These are phyloP conservation scores for Scedosporium dehoogii DNA, from an alignment of 2,329 filamentous ascomycete genomes.

Conservation along the genomic window DNA sequence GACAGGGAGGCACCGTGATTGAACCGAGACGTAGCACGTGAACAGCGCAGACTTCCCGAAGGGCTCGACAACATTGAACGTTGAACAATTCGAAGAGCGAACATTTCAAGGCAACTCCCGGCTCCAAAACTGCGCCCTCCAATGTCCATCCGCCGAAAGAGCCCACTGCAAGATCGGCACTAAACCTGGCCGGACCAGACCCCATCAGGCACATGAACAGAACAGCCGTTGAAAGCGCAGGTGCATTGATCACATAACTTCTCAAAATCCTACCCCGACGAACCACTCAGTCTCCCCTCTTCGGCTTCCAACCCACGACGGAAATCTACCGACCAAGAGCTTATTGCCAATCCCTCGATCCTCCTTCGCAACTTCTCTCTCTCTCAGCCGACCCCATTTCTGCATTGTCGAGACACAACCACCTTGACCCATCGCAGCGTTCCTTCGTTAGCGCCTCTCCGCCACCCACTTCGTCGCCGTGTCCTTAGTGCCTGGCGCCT, in stretches of 20 bases:
- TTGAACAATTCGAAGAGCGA: not conserved
- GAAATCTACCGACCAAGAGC: not conserved
- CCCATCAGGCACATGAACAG: not conserved
- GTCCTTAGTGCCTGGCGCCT: not conserved
- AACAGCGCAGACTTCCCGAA: constrained; percentile 3
- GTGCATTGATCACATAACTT: not conserved
- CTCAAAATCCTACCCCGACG: not conserved
- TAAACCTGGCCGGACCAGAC: not conserved
- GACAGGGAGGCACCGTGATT: not conserved
- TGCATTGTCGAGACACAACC: too few relatives aligned
- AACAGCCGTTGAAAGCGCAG: not conserved
- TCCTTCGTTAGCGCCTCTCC: not conserved
- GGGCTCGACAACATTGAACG: not conserved
- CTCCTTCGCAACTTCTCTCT: not conserved
- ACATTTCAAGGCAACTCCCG: not conserved
- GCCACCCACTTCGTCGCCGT: not conserved
- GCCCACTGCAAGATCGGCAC: not conserved
- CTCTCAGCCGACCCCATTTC: too few relatives aligned
- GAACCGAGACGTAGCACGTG: constrained; percentile 3
- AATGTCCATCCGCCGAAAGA: not conserved
- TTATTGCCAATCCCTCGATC: not conserved
- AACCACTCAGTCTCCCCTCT: not conserved
- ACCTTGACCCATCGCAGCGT: not conserved
- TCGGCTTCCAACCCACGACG: not conserved
- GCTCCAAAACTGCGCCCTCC: not conserved